These are phyloP conservation scores for Uronychia binucleata DNA, from an alignment of 73 alveolate genomes.

Conservation along the genomic window DNA sequence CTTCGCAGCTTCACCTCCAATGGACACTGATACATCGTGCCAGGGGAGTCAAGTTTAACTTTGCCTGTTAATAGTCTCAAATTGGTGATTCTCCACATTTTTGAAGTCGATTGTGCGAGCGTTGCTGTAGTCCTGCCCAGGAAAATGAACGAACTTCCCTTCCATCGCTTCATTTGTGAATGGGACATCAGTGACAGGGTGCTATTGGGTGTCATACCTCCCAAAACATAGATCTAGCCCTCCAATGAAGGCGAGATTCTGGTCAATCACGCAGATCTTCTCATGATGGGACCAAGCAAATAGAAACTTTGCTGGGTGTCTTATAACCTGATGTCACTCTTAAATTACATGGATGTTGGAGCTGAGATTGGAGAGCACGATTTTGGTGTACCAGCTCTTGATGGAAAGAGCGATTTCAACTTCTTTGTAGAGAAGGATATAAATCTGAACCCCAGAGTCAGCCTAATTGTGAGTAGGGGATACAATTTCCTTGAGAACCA, in stretches of 20 bases:
- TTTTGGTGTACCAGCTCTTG: neutral
- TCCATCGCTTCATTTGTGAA: constrained; percentile 55
- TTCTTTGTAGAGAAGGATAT: constrained; percentile 44
- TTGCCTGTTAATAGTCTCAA: constrained; percentile 72
- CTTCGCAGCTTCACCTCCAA: constrained; percentile 87
- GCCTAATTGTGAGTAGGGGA: too few species aligned
- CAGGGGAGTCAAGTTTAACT: constrained; percentile 86
- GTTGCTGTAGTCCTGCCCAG: constrained; percentile 86
- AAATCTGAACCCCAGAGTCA: constrained; percentile 90
- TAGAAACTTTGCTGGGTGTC: constrained; percentile 84
- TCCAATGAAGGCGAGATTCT: constrained; percentile 90
- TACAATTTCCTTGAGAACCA: too few species aligned
- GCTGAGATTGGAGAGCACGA: constrained; percentile 55
- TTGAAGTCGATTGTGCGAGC: constrained; percentile 76
- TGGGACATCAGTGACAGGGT: constrained; percentile 78
- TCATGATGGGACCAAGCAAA: constrained; percentile 97
- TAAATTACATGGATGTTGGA: constrained; percentile 83
- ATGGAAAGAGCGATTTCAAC: constrained; percentile 56
- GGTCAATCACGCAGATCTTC: constrained; percentile 93
- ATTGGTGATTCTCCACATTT: constrained; percentile 69
- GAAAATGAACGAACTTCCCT: constrained; percentile 78
- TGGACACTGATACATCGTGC: constrained; percentile 90
- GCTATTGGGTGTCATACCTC: constrained; percentile 87
- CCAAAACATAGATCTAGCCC: constrained; percentile 97
- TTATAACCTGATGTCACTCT: constrained; percentile 68